phyloP scores from a whole-genome alignment of 1,139 yeast species.

The Candida glucosophila region DNA sequence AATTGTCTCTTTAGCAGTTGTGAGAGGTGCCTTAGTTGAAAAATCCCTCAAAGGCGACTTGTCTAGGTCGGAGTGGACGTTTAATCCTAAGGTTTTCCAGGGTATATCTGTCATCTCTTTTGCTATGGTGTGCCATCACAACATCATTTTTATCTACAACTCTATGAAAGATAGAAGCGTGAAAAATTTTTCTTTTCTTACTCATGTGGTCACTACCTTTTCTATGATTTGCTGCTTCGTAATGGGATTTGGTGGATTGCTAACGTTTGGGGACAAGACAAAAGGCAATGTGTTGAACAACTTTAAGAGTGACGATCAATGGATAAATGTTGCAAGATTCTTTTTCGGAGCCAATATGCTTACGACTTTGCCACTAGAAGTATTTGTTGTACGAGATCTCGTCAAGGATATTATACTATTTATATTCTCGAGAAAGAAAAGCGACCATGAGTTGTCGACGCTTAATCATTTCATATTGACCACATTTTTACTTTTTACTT shows the following conservation, averaged over 20 bases:
- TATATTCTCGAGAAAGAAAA: conserved; percentile 12
- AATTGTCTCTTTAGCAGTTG: conserved; percentile 65
- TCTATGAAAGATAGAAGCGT: conserved; percentile 71
- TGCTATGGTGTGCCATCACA: conserved; percentile 92
- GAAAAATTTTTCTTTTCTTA: conserved; percentile 63
- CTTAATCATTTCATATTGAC: conserved; percentile 61
- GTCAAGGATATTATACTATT: conserved; percentile 31
- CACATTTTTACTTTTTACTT: conserved; percentile 51
- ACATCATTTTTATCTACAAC: conserved; percentile 81
- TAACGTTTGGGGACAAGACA: conserved; percentile 68
- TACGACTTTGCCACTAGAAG: conserved; percentile 85
- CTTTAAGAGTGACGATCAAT: conserved; percentile 64
- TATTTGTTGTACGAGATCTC: conserved; percentile 85
- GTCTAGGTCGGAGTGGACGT: conserved; percentile 38
- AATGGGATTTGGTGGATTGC: conserved; percentile 75
- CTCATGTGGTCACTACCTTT: conserved; percentile 77
- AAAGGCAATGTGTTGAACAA: conserved; percentile 85
- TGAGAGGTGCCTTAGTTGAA: conserved; percentile 62
- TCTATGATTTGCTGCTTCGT: conserved; percentile 73
- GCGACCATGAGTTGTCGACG: conserved; percentile 35
- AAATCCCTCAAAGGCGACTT: conserved; percentile 39
- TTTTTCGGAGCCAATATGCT: conserved; percentile 93
- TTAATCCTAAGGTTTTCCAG: conserved; percentile 67
- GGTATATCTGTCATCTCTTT: conserved; percentile 89
- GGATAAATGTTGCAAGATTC: conserved; percentile 78